Base-by-base conservation (phyloP, 345 rosid species). In the Salix caprea region DNA sequence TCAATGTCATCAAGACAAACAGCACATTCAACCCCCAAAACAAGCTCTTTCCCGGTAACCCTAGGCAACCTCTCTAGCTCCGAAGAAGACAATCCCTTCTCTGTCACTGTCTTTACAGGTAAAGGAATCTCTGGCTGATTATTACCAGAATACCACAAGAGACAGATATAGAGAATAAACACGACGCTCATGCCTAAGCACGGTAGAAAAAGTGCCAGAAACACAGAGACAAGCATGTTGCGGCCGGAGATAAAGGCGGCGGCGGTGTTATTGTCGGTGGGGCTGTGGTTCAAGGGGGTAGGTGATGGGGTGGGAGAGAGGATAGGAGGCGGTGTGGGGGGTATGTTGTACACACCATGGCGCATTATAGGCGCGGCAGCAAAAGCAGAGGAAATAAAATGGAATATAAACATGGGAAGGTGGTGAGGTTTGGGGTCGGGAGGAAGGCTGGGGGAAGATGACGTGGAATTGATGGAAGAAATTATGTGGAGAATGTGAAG, bases 1-100 rank as follows among this genome's bases (percentile, higher is more conserved):
- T 82, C 96, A 18, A 94, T 85, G 75, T 92, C 91, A 64, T 92
- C 97, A 10, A 94, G 90, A 61, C 98, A 94, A 21, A 94, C 89
- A 2, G 97, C 91, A 60, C 98, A 94, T 70, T 92, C 98, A 7
- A 76, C 83, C 76, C 94, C 94, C 65, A 85, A 21, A 7, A 79
- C 83, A 72, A 94, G 84, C 70, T 91, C 94, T 77, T 87, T 90
- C 30, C 98, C 97, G 3, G 87, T 75, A 14, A 87, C 75, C 82
- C 68, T 88, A 0, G 98, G 98, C 71, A 92, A 64, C 74, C 81
- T 86, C 78, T 87, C 93, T 1, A 92, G 92, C 67, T 94, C 93
- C 19, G 84, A 73, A 10, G 79, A 74, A 0, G 97, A 82, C 69
- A 94, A 69, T 5, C 98, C 98, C 32, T 75, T 81, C 74, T 70